Evolutionary conservation across 495 filamentous ascomycete genomes (phyloP).

Genomic region (Cryomyces minteri): DNA sequence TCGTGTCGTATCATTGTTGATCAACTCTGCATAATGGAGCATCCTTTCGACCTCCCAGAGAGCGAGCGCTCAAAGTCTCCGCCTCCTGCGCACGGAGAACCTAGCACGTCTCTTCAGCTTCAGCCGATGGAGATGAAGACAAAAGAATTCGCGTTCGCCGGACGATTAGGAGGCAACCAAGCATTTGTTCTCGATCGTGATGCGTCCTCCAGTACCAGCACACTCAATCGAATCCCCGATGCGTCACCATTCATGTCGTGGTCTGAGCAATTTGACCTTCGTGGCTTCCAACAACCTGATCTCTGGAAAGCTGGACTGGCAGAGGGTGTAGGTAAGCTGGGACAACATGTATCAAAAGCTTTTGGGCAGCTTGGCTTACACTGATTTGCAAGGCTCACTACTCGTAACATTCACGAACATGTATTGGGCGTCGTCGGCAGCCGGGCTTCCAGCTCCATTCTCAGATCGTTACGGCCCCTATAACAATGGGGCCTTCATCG

Average conservation of each 20-base stretch:
- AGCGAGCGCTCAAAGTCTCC: no score
- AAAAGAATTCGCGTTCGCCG: no score
- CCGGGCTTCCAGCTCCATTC: slow-evolving; percentile 2
- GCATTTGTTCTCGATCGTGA: slow-evolving; percentile 2
- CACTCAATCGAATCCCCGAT: slow-evolving; percentile 6
- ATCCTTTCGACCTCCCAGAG: no score
- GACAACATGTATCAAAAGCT: slow-evolving; percentile 1
- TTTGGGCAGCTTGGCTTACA: no score
- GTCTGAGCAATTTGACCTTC: background rate
- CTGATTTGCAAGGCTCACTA: no score
- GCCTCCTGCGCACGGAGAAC: no score
- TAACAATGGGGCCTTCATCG: background rate
- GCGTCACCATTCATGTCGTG: background rate
- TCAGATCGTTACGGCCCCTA: background rate
- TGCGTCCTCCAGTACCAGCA: background rate
- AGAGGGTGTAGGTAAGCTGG: slow-evolving; percentile 7
- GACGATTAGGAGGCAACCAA: slow-evolving; percentile 9
- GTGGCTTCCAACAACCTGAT: slow-evolving; percentile 3
- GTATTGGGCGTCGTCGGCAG: no score
- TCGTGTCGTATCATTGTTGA: no score
- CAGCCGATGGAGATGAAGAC: no score
- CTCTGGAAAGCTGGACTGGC: slow-evolving; percentile 5
- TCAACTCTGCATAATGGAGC: no score
- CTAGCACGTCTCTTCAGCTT: no score
- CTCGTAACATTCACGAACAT: background rate